Conservation (phyloP, 108 stramenopile genomes). For the Aurantiochytrium sp. region DNA sequence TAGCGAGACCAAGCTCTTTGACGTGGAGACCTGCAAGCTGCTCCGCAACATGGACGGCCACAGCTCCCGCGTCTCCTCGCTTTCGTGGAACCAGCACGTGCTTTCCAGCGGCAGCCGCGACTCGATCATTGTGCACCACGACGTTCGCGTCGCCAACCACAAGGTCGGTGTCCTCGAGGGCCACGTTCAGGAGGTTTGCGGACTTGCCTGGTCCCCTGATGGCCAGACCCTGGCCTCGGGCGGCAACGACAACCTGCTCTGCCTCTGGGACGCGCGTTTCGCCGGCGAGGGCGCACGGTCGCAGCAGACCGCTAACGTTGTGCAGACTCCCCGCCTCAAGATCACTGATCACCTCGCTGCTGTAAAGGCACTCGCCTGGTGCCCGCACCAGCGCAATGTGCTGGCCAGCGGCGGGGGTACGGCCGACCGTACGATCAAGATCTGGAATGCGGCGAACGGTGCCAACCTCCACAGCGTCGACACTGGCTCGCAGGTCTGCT, state of each 20-base stretch:
- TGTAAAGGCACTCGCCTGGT: constrained; percentile 97
- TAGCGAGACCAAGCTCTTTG: constrained; percentile 77
- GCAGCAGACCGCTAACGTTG: constrained; percentile 23
- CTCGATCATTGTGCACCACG: constrained; percentile 83
- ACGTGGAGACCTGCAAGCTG: constrained; percentile 54
- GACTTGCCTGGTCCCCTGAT: constrained; percentile 89
- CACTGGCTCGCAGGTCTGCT: constrained; percentile 93
- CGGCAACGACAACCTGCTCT: constrained; percentile 94
- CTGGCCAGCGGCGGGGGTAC: constrained; percentile 95
- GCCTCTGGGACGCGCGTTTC: constrained; percentile 88
- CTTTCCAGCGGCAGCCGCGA: constrained; percentile 78
- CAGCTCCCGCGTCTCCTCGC: constrained; percentile 75
- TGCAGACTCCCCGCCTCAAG: constrained; percentile 50
- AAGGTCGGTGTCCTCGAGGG: constrained; percentile 61
- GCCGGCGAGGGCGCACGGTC: constrained; percentile 47
- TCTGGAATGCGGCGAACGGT: constrained; percentile 95
- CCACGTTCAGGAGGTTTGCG: constrained; percentile 92
- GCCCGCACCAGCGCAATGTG: constrained; percentile 85
- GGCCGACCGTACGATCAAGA: constrained; percentile 95
- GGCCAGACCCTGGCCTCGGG: constrained; percentile 87
- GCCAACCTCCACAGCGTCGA: constrained; percentile 85
- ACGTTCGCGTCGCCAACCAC: constrained; percentile 84
- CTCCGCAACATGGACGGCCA: constrained; percentile 79
- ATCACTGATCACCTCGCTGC: constrained; percentile 90
- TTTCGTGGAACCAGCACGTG: constrained; percentile 90